Base-by-base conservation (phyloP, 1,139 yeast species). In the Taphrina confusa region DNA sequence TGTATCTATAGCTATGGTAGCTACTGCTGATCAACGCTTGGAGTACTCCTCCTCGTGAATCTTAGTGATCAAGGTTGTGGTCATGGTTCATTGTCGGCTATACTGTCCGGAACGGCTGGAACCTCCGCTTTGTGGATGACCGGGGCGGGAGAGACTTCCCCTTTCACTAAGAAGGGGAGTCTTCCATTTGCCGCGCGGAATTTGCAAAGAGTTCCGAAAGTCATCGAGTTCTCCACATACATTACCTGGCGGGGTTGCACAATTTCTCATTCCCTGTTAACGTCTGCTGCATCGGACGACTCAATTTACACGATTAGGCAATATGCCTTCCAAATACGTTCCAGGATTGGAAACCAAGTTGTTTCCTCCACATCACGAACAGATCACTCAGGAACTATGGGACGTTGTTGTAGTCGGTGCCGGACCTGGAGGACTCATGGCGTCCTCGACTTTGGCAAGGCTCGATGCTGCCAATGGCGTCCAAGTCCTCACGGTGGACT, bases 361-460 rank as follows among this genome's bases (percentile, higher is more conserved):
- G 4, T 42, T 42, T 9, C 46, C 46, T 4, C 46, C 46, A 9
- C 46, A 42, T 27, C 46, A 42, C 31, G 30, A 42, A 23, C 20
- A 42, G 16, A 42, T 42, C 31, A 42, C 31, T 11, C 8, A 8
- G 20, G 46, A 42, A 11, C 12, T 23, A 31, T 42, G 46, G 46
- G 76, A 74, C 62, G 76, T 74, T 12, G 66, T 74, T 33, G 71
- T 74, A 30, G 68, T 74, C 45, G 76, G 76, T 22, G 76, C 76
- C 30, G 76, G 76, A 31, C 76, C 76, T 3, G 73, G 76, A 9
- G 76, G 74, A 28, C 60, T 66, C 31, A 66, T 66, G 68, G 34
- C 62, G 3, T 52, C 57, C 22, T 66, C 66, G 39, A 70, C 73
- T 72, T 67, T 70, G 60, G 73, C 72, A 11, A 67, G 76, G 34